These are phyloP conservation scores for Elaeagnus macrophylla DNA, from an alignment of 306 rosid genomes.

Conservation along the genomic window DNA sequence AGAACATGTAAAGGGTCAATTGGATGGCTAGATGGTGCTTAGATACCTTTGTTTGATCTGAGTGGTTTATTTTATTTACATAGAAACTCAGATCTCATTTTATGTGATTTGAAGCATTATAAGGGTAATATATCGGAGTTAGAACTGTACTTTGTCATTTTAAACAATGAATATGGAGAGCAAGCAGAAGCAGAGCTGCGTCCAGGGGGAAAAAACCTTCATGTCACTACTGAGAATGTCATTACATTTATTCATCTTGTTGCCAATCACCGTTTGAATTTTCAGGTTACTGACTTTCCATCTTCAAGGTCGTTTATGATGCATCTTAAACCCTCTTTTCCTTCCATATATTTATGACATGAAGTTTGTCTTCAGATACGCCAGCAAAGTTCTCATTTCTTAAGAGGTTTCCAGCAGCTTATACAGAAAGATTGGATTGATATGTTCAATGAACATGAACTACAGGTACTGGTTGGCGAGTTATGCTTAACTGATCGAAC, in stretches of 20 bases:
- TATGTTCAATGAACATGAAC: constrained; percentile 96
- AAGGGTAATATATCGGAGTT: constrained; percentile 67
- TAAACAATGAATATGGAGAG: constrained; percentile 96
- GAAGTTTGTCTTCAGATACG: constrained; percentile 52
- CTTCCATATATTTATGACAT: constrained; percentile 1
- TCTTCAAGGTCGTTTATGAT: constrained; percentile 7
- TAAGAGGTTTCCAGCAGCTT: constrained; percentile 96
- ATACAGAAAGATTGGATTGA: constrained; percentile 96
- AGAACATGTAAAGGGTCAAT: not conserved
- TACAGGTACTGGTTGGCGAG: constrained; percentile 55
- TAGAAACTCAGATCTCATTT: constrained; percentile 7
- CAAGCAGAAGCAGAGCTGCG: constrained; percentile 93
- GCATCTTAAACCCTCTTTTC: not conserved
- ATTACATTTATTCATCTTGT: constrained; percentile 94
- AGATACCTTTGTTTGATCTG: not conserved
- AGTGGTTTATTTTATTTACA: constrained; percentile 3
- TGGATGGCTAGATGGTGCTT: too few species aligned
- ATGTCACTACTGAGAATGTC: constrained; percentile 79
- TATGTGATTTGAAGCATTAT: constrained; percentile 52
- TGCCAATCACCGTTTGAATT: constrained; percentile 94
- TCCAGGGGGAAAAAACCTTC: constrained; percentile 64
- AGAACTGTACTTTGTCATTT: constrained; percentile 82
- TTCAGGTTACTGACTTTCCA: constrained; percentile 51
- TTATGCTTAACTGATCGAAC: not conserved
- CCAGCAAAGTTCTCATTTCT: constrained; percentile 94